Evolutionary conservation across 139 green algal genomes (phyloP), one percentile per base, ranked within the genome.

Genomic region (Closterium sp.): DNA sequence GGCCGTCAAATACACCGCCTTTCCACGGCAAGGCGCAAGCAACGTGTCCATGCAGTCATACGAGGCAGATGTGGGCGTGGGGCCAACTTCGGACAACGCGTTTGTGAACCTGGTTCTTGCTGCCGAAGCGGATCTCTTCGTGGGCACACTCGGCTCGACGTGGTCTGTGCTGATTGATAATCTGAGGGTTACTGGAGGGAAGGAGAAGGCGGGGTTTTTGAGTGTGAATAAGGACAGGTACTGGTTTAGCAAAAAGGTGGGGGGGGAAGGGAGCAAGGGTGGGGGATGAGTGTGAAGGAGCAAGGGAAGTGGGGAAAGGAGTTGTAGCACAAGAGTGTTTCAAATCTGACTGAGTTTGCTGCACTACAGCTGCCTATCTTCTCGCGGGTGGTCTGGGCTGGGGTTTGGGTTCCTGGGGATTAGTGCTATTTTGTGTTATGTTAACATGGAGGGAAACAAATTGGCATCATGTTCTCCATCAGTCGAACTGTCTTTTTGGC

Each of bases 61-160:
- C 30, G 88, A 91, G 69, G 4, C 69, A 28, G 69, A 33, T 87
- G n/a, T 91, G 25, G 64, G 89, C 0, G 0, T n/a, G 66, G 66
- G 34, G 1, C 66, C 23, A 23, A 91, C 23, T 33, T 33, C 31
- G n/a, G 84, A 91, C 30, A 89, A 91, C 16, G 89, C 89, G 33
- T 91, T 89, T 35, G 89, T 91, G 69, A 91, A 91, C n/a, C 35
- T 91, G 83, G 30, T 91, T 86, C 32, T 91, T 33, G 69, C 66
- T 12, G 89, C 89, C 0, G 89, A 91, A 21, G 66, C 66, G 28
- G 76, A 91, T 34, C 90, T 81, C 83, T 91, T 91, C 1, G 89
- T 91, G 35, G 89, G 89, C 2, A 85, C 89, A 25, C 89, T 91
- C 21, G 89, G 89, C 0, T 91, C 89, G 12, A 91, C 64, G n/a